Evolutionary conservation across 2,329 filamentous ascomycete genomes (phyloP).

Genomic region (Colletotrichum lupini): DNA sequence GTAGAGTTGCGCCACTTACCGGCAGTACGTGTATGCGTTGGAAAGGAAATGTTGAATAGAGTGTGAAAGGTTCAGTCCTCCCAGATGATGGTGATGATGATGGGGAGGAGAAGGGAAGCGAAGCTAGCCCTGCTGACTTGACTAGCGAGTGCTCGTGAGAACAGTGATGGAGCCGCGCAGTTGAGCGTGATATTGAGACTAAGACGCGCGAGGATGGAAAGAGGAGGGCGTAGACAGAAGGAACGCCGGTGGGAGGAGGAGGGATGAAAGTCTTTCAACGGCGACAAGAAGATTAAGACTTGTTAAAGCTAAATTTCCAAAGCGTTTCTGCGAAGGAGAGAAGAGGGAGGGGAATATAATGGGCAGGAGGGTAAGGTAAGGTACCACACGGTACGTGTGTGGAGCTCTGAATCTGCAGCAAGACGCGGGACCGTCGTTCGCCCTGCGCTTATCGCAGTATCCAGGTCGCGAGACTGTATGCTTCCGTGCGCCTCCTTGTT

Average conservation of each 20-base stretch:
- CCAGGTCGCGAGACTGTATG: slow-evolving; percentile 8
- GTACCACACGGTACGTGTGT: slow-evolving; percentile 5
- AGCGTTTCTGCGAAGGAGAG: slow-evolving; percentile 1
- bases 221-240: background rate
- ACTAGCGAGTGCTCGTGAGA: background rate
- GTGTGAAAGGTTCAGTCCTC: background rate
- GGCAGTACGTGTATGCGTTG: background rate
- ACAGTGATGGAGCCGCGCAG: background rate
- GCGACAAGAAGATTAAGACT: background rate
- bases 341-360: slow-evolving; percentile 14
- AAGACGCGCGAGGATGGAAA: background rate
- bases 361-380: slow-evolving; percentile 20
- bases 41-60: background rate
- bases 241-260: background rate
- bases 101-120: background rate
- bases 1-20: slow-evolving; percentile 32
- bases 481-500: slow-evolving; percentile 3
- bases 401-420: slow-evolving; percentile 12
- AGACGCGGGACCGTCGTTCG: slow-evolving; percentile 8
- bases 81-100: background rate
- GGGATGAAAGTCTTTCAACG: background rate
- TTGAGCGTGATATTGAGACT: background rate
- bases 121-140: background rate
- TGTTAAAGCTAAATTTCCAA: slow-evolving; percentile 19
- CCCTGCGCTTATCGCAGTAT: slow-evolving; percentile 7